Evolutionary conservation across 78 protist species (phyloP).

Genomic region (Dictyostelium firmibasis): DNA sequence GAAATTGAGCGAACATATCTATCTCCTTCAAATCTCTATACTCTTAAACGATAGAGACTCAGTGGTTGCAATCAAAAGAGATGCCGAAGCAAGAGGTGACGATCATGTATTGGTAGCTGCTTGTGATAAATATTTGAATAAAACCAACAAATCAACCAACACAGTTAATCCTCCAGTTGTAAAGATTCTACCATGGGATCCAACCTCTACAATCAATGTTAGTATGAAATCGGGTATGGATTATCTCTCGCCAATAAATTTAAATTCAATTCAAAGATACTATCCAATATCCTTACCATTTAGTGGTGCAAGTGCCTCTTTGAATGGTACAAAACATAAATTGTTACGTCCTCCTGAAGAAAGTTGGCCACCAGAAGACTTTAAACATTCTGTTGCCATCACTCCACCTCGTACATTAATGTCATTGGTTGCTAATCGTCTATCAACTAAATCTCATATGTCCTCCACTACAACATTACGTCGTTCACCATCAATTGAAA

Average conservation of each 20-base stretch:
- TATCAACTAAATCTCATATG: slow-evolving; percentile 70
- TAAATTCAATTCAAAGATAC: slow-evolving; percentile 37
- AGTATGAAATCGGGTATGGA: slow-evolving; percentile 44
- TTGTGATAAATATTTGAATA: slow-evolving; percentile 35
- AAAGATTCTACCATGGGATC: slow-evolving; percentile 72
- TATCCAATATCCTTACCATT: slow-evolving; percentile 36
- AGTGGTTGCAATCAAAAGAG: not conserved
- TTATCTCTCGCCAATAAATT: slow-evolving; percentile 49
- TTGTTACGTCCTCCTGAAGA: slow-evolving; percentile 57
- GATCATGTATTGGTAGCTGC: not conserved
- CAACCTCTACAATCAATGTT: slow-evolving; percentile 16
- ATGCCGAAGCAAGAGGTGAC: not conserved
- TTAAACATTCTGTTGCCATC: slow-evolving; percentile 44
- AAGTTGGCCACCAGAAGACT: slow-evolving; percentile 70
- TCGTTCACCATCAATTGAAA: slow-evolving; percentile 67
- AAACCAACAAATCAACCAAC: not conserved
- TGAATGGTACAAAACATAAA: slow-evolving; percentile 26
- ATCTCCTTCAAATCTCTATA: slow-evolving; percentile 45
- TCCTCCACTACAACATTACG: slow-evolving; percentile 62
- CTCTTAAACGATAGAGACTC: slow-evolving; percentile 38
- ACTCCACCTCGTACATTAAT: slow-evolving; percentile 61
- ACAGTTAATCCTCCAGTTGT: slow-evolving; percentile 68
- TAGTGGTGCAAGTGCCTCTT: slow-evolving; percentile 30
- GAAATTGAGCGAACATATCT: slow-evolving; percentile 1
- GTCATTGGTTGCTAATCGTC: slow-evolving; percentile 50